Evolutionary conservation across 1,284 basidiomycete genomes (phyloP).

Genomic region (Ganoderma lingzhi): DNA sequence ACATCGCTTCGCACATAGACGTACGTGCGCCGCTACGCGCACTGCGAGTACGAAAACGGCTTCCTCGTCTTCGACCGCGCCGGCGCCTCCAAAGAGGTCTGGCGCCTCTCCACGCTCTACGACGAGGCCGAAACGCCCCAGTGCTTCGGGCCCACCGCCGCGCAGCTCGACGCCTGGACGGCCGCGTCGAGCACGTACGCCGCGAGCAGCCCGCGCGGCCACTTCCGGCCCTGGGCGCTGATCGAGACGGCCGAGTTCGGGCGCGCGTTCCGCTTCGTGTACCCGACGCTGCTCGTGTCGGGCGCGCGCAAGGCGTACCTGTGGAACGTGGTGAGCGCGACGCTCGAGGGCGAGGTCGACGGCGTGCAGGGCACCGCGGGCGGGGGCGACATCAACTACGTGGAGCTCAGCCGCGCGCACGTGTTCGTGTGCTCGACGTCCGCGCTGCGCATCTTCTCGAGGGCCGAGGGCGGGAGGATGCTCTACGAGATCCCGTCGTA

Average conservation of each 20-base stretch:
- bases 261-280: slow-evolving; percentile 72
- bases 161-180: slow-evolving; percentile 43
- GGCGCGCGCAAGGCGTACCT: slow-evolving; percentile 55
- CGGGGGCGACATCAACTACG: slow-evolving; percentile 60
- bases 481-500: slow-evolving; percentile 49
- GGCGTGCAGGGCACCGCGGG: slow-evolving; percentile 45
- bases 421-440: slow-evolving; percentile 65
- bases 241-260: slow-evolving; percentile 54
- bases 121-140: slow-evolving; percentile 31
- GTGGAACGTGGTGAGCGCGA: slow-evolving; percentile 64
- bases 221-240: slow-evolving; percentile 67
- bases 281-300: slow-evolving; percentile 66
- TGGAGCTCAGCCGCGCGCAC: slow-evolving; percentile 67
- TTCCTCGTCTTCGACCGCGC: slow-evolving; percentile 73
- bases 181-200: slow-evolving; percentile 15
- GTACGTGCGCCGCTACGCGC: slow-evolving; percentile 65
- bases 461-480: slow-evolving; percentile 53
- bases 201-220: slow-evolving; percentile 43
- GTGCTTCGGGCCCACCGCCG: slow-evolving; percentile 42
- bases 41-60: slow-evolving; percentile 78
- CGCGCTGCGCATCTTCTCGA: slow-evolving; percentile 60
- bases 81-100: slow-evolving; percentile 69
- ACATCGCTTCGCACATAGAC: slow-evolving; percentile 42
- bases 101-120: slow-evolving; percentile 55
- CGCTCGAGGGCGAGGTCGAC: slow-evolving; percentile 54